Conservation (phyloP, 208 protist species). For the Acanthamoeba triangularis region DNA sequence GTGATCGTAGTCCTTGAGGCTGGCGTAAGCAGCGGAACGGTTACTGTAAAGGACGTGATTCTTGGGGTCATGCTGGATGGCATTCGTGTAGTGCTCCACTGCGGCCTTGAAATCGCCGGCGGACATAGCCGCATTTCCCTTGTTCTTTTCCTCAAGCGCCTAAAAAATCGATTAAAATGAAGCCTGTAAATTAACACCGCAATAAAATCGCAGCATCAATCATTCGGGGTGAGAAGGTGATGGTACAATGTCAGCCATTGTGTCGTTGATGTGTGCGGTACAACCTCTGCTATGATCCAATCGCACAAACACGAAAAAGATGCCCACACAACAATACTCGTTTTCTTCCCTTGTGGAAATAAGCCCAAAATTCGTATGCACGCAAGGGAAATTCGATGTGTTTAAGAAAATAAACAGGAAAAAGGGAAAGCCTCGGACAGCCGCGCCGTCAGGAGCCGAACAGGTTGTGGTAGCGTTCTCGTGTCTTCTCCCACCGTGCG, state of each 20-base stretch:
- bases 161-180: no score
- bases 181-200: no score
- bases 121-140: conserved; percentile 96
- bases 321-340: background rate
- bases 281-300: background rate
- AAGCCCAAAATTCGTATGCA: background rate
- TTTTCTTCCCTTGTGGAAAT: background rate
- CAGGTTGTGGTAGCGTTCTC: background rate
- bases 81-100: conserved; percentile 86
- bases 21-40: conserved; percentile 86
- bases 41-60: conserved; percentile 88
- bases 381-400: background rate
- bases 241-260: conserved; percentile 23
- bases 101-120: conserved; percentile 95
- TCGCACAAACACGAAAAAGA: background rate
- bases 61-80: conserved; percentile 74
- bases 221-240: no score
- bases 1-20: conserved; percentile 82
- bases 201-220: no score
- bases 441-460: background rate
- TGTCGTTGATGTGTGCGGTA: background rate
- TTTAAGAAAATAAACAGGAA: no score
- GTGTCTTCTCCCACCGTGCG: background rate
- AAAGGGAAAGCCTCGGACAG: no score
- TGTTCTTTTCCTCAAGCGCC: conserved; percentile 75